Evolutionary conservation across 495 filamentous ascomycete species (phyloP).

Genomic region (Baudoinia panamericana): DNA sequence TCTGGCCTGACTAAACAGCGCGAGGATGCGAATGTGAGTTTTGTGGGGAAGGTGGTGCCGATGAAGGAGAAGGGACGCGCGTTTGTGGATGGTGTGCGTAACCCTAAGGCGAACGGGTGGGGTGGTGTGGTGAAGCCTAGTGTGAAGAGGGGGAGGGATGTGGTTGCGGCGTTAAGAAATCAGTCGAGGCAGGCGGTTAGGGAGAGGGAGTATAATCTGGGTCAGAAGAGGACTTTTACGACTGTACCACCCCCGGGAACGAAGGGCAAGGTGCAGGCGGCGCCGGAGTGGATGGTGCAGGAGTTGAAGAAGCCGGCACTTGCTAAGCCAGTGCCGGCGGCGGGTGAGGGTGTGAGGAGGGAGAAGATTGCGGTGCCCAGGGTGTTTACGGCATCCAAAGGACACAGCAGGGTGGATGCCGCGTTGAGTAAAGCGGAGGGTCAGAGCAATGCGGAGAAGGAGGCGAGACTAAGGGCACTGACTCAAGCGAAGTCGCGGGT

Average conservation of each 20-base stretch:
- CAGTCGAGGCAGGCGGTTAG: background rate
- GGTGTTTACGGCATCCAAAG: background rate
- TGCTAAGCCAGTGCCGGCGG: background rate
- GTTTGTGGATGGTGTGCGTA: conserved; percentile 7
- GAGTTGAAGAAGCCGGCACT: conserved; percentile 3
- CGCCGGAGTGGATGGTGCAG: conserved; percentile 3
- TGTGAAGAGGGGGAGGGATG: conserved; percentile 12
- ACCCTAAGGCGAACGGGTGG: background rate
- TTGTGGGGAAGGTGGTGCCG: conserved; percentile 7
- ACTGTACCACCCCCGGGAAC: no score
- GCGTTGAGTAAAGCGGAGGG: no score
- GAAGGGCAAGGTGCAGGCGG: background rate
- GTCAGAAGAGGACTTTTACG: no score
- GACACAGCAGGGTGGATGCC: no score
- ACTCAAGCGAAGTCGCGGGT: conserved; percentile 1
- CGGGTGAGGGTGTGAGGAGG: conserved; percentile 2
- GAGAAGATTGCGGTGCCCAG: background rate
- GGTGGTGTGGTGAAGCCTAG: background rate
- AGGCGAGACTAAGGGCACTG: conserved; percentile 11
- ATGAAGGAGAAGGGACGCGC: background rate
- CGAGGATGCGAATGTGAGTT: conserved; percentile 8
- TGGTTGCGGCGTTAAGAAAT: conserved; percentile 4
- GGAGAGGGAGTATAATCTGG: no score
- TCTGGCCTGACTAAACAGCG: conserved; percentile 15
- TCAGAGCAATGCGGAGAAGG: conserved; percentile 2